A percentile compares a stretch with the other conserved stretches of the same genome.
Evolutionary conservation across 805 yeast genomes (phyloP).

Genomic region (Zygosaccharomyces bailii): DNA sequence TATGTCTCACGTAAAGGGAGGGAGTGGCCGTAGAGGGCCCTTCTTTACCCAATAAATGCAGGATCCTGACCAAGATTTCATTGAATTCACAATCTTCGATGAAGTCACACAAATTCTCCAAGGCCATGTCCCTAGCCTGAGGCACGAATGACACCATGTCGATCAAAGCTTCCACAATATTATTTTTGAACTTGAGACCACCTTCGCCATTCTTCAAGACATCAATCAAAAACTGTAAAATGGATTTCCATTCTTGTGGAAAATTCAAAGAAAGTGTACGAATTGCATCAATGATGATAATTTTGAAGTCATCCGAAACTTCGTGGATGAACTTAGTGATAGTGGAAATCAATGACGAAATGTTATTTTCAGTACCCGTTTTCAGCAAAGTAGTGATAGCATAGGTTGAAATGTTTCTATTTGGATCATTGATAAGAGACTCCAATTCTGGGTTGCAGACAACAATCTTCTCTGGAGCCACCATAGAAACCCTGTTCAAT

Average conservation of each 20-base stretch:
- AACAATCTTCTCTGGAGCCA: slow-evolving; percentile 72
- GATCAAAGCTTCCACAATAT: slow-evolving; percentile 87
- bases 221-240: slow-evolving; percentile 78
- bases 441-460: slow-evolving; percentile 84
- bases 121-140: slow-evolving; percentile 72
- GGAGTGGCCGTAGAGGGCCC: slow-evolving; percentile 88
- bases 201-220: slow-evolving; percentile 84
- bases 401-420: slow-evolving; percentile 90
- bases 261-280: slow-evolving; percentile 88
- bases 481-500: slow-evolving; percentile 78
- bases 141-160: slow-evolving; percentile 88
- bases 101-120: slow-evolving; percentile 89
- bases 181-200: slow-evolving; percentile 76
- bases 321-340: slow-evolving; percentile 88
- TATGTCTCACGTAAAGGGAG: slow-evolving; percentile 88
- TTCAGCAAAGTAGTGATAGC: slow-evolving; percentile 94
- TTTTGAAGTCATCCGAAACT: slow-evolving; percentile 91
- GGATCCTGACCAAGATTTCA: slow-evolving; percentile 86
- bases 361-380: slow-evolving; percentile 87
- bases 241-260: slow-evolving; percentile 82
- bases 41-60: slow-evolving; percentile 88
- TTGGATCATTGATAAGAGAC: slow-evolving; percentile 77
- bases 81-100: slow-evolving; percentile 98
- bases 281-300: slow-evolving; percentile 92
- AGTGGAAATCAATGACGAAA: slow-evolving; percentile 83